Evolutionary conservation across 1,284 basidiomycete species (phyloP).

Genomic region (Pisolithus thermaeus): DNA sequence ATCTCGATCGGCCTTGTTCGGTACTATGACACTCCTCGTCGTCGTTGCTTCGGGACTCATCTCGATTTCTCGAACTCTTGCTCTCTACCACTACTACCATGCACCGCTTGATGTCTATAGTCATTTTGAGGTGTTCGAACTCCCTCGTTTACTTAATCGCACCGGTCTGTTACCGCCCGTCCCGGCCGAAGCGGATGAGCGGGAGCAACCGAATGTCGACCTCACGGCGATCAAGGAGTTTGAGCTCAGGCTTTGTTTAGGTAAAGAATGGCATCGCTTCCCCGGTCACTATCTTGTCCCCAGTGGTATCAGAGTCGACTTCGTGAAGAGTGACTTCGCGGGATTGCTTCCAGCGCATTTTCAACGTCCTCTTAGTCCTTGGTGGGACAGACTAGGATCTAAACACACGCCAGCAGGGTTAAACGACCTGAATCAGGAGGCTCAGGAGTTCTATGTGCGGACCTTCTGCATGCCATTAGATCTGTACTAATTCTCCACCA

Average conservation of each 20-base stretch:
- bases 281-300: constrained; percentile 89
- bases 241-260: constrained; percentile 80
- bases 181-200: constrained; percentile 35
- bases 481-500: constrained; percentile 26
- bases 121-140: constrained; percentile 72
- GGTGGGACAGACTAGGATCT: constrained; percentile 68
- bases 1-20: constrained; percentile 70
- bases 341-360: constrained; percentile 90
- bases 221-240: constrained; percentile 66
- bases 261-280: constrained; percentile 96
- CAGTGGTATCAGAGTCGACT: constrained; percentile 75
- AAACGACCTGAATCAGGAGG: constrained; percentile 88
- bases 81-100: constrained; percentile 86
- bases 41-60: constrained; percentile 61
- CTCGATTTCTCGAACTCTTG: constrained; percentile 75
- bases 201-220: constrained; percentile 61
- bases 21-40: constrained; percentile 66
- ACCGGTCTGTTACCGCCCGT: constrained; percentile 57
- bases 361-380: constrained; percentile 28
- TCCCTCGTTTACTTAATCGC: constrained; percentile 75
- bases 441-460: constrained; percentile 76
- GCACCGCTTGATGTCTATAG: constrained; percentile 76
- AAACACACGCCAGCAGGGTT: constrained; percentile 58
- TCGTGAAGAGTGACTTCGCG: constrained; percentile 85
- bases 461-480: constrained; percentile 2